Conservation (phyloP, 1,284 basidiomycete species). For the Kwoniella shivajii region DNA sequence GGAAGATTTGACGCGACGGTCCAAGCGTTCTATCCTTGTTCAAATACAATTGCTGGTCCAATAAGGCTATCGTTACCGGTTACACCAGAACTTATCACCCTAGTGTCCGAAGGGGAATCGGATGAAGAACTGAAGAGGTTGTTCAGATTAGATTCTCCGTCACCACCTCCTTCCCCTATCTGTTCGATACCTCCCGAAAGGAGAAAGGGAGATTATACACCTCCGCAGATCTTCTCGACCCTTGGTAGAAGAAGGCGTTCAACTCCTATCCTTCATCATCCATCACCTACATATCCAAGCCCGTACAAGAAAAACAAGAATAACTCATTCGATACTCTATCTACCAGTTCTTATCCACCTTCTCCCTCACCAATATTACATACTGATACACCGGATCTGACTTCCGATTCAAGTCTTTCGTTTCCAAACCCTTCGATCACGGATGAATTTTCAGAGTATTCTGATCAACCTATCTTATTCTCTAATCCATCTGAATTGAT, state of each 20-base stretch:
- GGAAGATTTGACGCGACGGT: not conserved
- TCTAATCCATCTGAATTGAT: conserved; percentile 7
- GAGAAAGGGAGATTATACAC: too few relatives aligned
- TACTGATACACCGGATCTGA: conserved; percentile 10
- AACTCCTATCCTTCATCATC: too few relatives aligned
- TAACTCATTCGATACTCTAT: too few relatives aligned
- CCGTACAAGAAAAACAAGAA: too few relatives aligned
- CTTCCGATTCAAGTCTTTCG: conserved; percentile 8
- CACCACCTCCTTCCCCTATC: not conserved
- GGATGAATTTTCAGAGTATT: not conserved
- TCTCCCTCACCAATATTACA: not conserved
- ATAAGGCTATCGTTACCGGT: too few relatives aligned
- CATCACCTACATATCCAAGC: too few relatives aligned
- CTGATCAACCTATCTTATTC: conserved; percentile 8
- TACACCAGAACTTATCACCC: not conserved
- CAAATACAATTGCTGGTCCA: too few relatives aligned
- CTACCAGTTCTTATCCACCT: not conserved
- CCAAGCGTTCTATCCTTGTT: not conserved
- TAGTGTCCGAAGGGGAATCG: not conserved
- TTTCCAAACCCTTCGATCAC: not conserved
- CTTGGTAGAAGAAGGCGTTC: too few relatives aligned
- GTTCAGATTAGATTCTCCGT: not conserved
- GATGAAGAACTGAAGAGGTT: not conserved
- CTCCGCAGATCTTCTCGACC: too few relatives aligned
- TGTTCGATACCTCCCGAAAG: too few relatives aligned